Evolutionary conservation across 768 basidiomycete species (phyloP).

Genomic region (Leucosporidium yakuticum): DNA sequence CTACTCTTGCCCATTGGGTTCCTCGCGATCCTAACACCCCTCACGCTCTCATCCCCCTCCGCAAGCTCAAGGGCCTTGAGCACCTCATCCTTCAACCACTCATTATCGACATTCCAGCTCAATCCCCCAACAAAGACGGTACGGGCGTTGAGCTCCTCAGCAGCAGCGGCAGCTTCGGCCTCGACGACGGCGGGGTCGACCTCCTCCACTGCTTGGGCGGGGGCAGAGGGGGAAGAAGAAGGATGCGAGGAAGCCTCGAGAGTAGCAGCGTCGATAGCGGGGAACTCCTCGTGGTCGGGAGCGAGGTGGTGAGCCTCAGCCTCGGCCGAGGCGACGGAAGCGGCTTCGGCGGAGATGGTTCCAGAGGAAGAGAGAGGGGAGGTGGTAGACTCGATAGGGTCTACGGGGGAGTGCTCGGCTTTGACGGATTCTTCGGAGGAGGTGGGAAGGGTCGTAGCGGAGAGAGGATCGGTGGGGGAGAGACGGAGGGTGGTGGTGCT

Average conservation of each 20-base stretch:
- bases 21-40: conserved; percentile 37
- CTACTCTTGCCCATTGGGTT: conserved; percentile 17
- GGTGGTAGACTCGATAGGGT: background rate
- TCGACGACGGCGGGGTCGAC: too few species aligned
- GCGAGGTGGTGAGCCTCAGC: too few species aligned
- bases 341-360: too few species aligned
- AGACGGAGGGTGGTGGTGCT: too few species aligned
- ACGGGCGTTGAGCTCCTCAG: conserved; percentile 50
- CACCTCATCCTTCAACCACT: conserved; percentile 87
- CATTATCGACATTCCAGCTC: conserved; percentile 94
- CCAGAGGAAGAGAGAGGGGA: background rate
- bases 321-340: too few species aligned
- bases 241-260: too few species aligned
- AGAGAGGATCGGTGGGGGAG: background rate
- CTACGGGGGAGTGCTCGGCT: background rate
- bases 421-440: background rate
- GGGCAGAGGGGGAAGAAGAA: background rate
- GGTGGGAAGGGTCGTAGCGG: conserved; percentile 1
- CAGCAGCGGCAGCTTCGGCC: conserved; percentile 2
- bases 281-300: too few species aligned
- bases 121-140: conserved; percentile 86
- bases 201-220: background rate
- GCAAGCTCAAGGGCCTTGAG: conserved; percentile 67
- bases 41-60: conserved; percentile 43
- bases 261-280: too few species aligned